Percentiles rank a stretch among this genome's conserved stretches.
These are phyloP conservation scores for Trichoderma asperellum DNA, from an alignment of 2,329 filamentous ascomycete species.

Conservation along the genomic window DNA sequence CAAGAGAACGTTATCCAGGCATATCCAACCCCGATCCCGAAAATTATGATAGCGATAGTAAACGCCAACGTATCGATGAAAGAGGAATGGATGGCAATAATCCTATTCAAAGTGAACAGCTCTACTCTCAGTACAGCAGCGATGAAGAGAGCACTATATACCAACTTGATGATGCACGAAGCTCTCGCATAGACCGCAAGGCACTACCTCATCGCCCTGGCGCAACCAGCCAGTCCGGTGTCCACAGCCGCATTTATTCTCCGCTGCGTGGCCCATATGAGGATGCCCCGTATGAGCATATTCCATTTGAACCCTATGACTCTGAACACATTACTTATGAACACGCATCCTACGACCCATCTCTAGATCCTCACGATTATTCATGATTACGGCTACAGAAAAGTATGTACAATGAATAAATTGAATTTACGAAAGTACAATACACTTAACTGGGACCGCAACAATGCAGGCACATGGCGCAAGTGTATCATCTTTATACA, in stretches of 20 bases:
- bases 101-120: no score
- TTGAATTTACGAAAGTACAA: neutral
- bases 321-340: conserved; percentile 24
- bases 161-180: conserved; percentile 51
- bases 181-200: conserved; percentile 47
- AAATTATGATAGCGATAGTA: no score
- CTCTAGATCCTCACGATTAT: conserved; percentile 37
- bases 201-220: conserved; percentile 50
- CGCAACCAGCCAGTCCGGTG: conserved; percentile 56
- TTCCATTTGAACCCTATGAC: conserved; percentile 24
- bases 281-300: conserved; percentile 32
- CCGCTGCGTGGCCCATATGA: conserved; percentile 39
- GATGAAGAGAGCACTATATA: conserved; percentile 57
- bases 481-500: no score
- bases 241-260: conserved; percentile 44
- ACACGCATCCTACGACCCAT: conserved; percentile 38
- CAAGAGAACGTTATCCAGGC: no score
- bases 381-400: conserved; percentile 38
- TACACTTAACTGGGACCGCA: no score
- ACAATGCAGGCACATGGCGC: no score
- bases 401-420: conserved; percentile 30
- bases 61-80: no score
- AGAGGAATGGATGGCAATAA: no score
- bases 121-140: conserved; percentile 40
- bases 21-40: no score